These are phyloP conservation scores for Amniculicola lignicola DNA, from an alignment of 495 filamentous ascomycete species.

Conservation along the genomic window DNA sequence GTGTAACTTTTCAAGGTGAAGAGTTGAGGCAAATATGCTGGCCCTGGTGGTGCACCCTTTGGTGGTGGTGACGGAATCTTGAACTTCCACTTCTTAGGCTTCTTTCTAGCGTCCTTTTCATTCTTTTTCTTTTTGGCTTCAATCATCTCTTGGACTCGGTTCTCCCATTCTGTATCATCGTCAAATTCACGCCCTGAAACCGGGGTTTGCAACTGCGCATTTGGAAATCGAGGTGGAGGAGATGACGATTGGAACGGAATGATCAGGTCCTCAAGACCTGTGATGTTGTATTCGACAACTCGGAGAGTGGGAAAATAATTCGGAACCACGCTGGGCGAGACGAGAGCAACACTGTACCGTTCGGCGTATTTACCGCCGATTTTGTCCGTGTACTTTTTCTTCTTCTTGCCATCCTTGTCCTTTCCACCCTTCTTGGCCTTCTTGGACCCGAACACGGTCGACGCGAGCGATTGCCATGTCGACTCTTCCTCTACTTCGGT, in stretches of 20 bases:
- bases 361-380: constrained; percentile 80
- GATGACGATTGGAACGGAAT: neutral
- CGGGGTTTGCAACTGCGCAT: neutral
- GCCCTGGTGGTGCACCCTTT: constrained; percentile 71
- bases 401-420: constrained; percentile 25
- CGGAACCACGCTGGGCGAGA: constrained; percentile 83
- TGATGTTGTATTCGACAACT: constrained; percentile 89
- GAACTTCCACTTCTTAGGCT: constrained; percentile 52
- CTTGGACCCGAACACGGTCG: constrained; percentile 30
- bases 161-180: constrained; percentile 11
- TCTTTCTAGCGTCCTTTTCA: constrained; percentile 44
- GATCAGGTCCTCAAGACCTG: constrained; percentile 59
- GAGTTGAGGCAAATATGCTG: constrained; percentile 85
- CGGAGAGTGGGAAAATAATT: constrained; percentile 89
- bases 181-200: neutral
- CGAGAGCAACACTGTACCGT: constrained; percentile 74
- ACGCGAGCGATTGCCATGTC: constrained; percentile 17
- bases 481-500: constrained; percentile 36
- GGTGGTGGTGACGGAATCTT: constrained; percentile 69
- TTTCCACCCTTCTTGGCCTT: constrained; percentile 46
- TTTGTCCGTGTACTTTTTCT: constrained; percentile 53
- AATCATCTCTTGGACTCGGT: constrained; percentile 10
- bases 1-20: constrained; percentile 73
- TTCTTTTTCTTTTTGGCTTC: constrained; percentile 19
- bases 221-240: neutral